Evolutionary conservation across 805 yeast genomes (phyloP).

Genomic region (Teunomyces pallodes): DNA sequence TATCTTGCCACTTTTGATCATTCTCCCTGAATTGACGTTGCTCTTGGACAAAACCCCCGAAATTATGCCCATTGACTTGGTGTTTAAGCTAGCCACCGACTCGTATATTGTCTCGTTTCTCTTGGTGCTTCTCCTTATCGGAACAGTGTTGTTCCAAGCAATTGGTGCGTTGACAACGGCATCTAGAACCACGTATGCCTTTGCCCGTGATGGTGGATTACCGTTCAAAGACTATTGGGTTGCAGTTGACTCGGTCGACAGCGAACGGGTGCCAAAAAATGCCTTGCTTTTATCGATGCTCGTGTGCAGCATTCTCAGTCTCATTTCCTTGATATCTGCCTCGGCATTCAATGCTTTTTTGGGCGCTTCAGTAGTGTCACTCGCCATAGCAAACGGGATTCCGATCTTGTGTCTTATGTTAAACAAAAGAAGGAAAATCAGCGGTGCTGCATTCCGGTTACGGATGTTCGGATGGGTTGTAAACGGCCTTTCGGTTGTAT

Average conservation of each 20-base stretch:
- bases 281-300: slow-evolving; percentile 65
- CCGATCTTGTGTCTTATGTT: slow-evolving; percentile 66
- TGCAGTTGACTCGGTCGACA: slow-evolving; percentile 55
- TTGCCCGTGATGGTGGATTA: slow-evolving; percentile 80
- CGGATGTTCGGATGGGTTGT: slow-evolving; percentile 62
- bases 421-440: slow-evolving; percentile 56
- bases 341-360: slow-evolving; percentile 82
- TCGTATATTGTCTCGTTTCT: slow-evolving; percentile 68
- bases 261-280: slow-evolving; percentile 65
- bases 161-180: slow-evolving; percentile 80
- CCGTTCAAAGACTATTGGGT: slow-evolving; percentile 67
- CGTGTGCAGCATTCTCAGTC: slow-evolving; percentile 57
- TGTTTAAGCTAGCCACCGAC: slow-evolving; percentile 67
- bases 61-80: slow-evolving; percentile 75
- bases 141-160: slow-evolving; percentile 71
- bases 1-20: slow-evolving; percentile 67
- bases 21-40: slow-evolving; percentile 61
- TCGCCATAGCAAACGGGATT: slow-evolving; percentile 73
- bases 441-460: slow-evolving; percentile 67
- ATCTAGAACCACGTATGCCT: slow-evolving; percentile 76
- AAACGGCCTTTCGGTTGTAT: slow-evolving; percentile 55
- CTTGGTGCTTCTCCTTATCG: slow-evolving; percentile 62
- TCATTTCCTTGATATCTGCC: slow-evolving; percentile 64
- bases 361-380: slow-evolving; percentile 75
- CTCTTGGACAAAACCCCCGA: slow-evolving; percentile 59